Conservation (phyloP, 1,284 basidiomycete species). For the Malassezia vespertilionis region DNA sequence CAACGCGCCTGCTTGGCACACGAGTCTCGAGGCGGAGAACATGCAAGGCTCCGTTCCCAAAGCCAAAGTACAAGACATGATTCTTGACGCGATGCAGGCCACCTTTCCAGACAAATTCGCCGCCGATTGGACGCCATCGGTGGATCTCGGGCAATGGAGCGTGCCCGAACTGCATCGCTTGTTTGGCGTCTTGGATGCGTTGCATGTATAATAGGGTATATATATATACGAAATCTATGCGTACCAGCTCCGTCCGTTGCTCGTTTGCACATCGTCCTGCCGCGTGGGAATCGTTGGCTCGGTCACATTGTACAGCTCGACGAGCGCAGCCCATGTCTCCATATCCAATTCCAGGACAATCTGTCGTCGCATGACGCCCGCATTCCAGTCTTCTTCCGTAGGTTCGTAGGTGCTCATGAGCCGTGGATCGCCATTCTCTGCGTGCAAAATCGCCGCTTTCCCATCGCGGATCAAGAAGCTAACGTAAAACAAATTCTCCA, state of each 20-base stretch:
- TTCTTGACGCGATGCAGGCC: background rate
- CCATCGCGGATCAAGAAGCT: slow-evolving; percentile 81
- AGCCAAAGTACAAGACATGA: slow-evolving; percentile 5
- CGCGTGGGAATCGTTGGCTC: slow-evolving; percentile 50
- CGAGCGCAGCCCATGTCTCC: slow-evolving; percentile 67
- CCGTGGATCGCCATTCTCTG: slow-evolving; percentile 59
- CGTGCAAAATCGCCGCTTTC: slow-evolving; percentile 54
- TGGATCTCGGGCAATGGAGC: slow-evolving; percentile 23
- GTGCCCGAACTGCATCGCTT: slow-evolving; percentile 18
- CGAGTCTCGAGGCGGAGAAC: too few species aligned
- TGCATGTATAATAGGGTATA: slow-evolving; percentile 16
- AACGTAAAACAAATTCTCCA: slow-evolving; percentile 85
- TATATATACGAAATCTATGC: background rate
- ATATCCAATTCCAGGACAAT: slow-evolving; percentile 76
- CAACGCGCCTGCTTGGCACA: slow-evolving; percentile 7
- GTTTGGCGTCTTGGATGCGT: slow-evolving; percentile 21
- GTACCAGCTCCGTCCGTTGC: slow-evolving; percentile 4
- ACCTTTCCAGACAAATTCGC: slow-evolving; percentile 6
- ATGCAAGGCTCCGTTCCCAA: background rate
- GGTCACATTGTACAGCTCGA: slow-evolving; percentile 66
- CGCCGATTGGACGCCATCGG: background rate
- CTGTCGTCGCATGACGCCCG: slow-evolving; percentile 63
- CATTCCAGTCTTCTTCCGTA: slow-evolving; percentile 55
- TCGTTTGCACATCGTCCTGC: background rate
- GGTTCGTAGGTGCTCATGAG: slow-evolving; percentile 46